phyloP scores from a whole-genome alignment of 768 basidiomycete species.

The Boletus reticulatus region DNA sequence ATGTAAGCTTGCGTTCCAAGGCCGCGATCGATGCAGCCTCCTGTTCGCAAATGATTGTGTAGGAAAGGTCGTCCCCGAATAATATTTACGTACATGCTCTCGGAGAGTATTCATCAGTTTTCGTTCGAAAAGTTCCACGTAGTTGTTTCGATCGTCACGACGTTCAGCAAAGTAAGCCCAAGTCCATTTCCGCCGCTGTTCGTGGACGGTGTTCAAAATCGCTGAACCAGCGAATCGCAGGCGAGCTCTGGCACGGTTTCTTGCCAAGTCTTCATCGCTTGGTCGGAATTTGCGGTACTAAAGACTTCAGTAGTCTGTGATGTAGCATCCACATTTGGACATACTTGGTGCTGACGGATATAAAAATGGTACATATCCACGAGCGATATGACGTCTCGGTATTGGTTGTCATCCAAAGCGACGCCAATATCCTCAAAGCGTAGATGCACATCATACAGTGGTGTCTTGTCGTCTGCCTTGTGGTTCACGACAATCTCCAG shows the following conservation, averaged over 20 bases:
- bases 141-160: constrained; percentile 80
- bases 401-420: constrained; percentile 89
- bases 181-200: constrained; percentile 82
- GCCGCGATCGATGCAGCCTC: constrained; percentile 52
- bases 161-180: constrained; percentile 90
- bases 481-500: constrained; percentile 79
- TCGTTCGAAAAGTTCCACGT: constrained; percentile 83
- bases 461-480: constrained; percentile 65
- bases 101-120: constrained; percentile 54
- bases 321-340: constrained; percentile 7
- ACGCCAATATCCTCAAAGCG: constrained; percentile 93
- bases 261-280: constrained; percentile 51
- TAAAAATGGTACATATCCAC: constrained; percentile 98
- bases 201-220: constrained; percentile 79
- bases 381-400: constrained; percentile 88
- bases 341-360: constrained; percentile 75
- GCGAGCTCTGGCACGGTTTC: constrained; percentile 64
- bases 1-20: constrained; percentile 81
- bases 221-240: constrained; percentile 77
- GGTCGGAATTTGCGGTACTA: constrained; percentile 83
- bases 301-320: constrained; percentile 7
- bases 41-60: constrained; percentile 31
- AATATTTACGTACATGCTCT: constrained; percentile 47
- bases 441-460: constrained; percentile 84
- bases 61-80: neutral